These are phyloP conservation scores for Bassia scoparia DNA, from an alignment of 148 eudicot species.

Conservation along the genomic window DNA sequence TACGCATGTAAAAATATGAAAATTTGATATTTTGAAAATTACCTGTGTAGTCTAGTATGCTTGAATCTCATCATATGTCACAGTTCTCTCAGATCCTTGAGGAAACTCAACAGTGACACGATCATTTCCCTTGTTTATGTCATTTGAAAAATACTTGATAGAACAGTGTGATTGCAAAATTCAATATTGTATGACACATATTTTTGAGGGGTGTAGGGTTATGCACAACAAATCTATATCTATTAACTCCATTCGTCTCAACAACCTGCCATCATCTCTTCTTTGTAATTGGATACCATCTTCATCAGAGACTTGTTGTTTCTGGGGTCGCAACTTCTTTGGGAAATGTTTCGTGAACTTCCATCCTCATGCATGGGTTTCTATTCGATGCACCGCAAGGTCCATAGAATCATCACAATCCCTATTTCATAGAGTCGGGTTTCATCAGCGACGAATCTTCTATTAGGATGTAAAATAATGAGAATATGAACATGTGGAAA, in stretches of 20 bases:
- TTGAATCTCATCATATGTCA: not conserved
- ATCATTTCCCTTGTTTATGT: conserved; percentile 7
- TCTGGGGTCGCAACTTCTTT: not conserved
- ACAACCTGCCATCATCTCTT: not conserved
- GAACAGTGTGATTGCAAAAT: not conserved
- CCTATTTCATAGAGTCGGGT: not conserved
- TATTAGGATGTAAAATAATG: not conserved
- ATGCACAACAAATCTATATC: not conserved
- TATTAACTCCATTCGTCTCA: not conserved
- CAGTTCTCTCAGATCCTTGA: not conserved
- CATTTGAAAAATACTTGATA: not conserved
- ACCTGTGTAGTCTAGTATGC: not conserved
- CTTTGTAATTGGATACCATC: conserved; percentile 4
- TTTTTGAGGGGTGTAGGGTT: not conserved
- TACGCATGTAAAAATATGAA: too few relatives aligned
- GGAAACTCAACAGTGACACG: not conserved
- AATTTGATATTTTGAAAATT: too few relatives aligned
- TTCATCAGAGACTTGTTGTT: not conserved
- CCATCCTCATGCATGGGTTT: not conserved
- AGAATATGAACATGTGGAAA: not conserved
- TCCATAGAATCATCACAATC: conserved; percentile 12
- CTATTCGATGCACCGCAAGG: not conserved
- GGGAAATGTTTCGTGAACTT: conserved; percentile 8
- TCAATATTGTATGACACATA: too few relatives aligned
- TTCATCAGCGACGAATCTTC: not conserved